These are phyloP conservation scores for Citropsis articulata DNA, from an alignment of 345 rosid genomes.

Conservation along the genomic window DNA sequence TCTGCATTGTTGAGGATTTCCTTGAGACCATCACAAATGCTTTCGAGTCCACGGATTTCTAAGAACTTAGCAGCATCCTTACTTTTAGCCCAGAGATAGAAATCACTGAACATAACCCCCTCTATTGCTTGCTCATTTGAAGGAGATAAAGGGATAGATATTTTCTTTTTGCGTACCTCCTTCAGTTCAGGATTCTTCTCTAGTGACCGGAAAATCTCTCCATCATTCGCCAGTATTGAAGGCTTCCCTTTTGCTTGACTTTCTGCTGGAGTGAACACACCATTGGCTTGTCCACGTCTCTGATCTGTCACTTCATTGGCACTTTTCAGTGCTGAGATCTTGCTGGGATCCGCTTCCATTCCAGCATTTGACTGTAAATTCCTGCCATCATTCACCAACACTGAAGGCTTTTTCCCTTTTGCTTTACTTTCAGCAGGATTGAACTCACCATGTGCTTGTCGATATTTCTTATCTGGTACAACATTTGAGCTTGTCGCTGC, in stretches of 20 bases:
- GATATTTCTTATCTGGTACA: not conserved
- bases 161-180: slow-evolving; percentile 1
- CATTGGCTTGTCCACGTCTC: slow-evolving; percentile 8
- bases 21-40: slow-evolving; percentile 10
- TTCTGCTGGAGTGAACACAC: slow-evolving; percentile 5
- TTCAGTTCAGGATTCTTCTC: not conserved
- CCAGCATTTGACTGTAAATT: slow-evolving; percentile 10
- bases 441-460: slow-evolving; percentile 13
- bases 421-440: not conserved
- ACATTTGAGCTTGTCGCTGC: slow-evolving; percentile 2
- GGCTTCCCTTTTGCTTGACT: not conserved
- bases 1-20: slow-evolving; percentile 21
- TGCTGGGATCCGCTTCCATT: slow-evolving; percentile 17
- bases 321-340: slow-evolving; percentile 4
- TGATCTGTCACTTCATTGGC: slow-evolving; percentile 1
- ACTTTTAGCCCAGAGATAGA: slow-evolving; percentile 13
- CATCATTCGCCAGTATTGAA: not conserved
- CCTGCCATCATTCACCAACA: too few species aligned
- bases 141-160: slow-evolving; percentile 6
- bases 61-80: not conserved
- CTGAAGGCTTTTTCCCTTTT: not conserved
- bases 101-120: not conserved
- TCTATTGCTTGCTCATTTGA: not conserved
- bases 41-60: slow-evolving; percentile 37
- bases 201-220: slow-evolving; percentile 13